phyloP scores from a whole-genome alignment of 805 yeast species.

The Cyberlindnera veronae region DNA sequence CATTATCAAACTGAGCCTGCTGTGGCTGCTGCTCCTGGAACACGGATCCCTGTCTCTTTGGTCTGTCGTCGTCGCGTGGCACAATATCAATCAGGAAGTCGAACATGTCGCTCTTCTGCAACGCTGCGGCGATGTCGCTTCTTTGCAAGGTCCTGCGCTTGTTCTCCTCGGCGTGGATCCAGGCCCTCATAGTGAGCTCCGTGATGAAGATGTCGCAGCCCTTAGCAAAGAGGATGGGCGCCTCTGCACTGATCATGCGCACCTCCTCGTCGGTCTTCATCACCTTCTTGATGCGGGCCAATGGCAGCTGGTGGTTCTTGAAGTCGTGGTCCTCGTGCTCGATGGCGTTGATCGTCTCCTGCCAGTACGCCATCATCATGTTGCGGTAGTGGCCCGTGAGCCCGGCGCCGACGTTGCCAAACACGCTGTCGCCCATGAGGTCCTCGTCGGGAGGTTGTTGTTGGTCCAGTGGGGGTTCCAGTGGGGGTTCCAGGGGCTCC shows the following conservation, averaged over 20 bases:
- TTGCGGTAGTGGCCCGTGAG: constrained; percentile 76
- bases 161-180: constrained; percentile 98
- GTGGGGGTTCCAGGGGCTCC: constrained; percentile 15
- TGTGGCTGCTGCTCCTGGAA: neutral
- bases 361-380: constrained; percentile 96
- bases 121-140: constrained; percentile 91
- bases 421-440: constrained; percentile 55
- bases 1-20: neutral
- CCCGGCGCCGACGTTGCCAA: constrained; percentile 91
- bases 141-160: constrained; percentile 92
- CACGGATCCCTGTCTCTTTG: constrained; percentile 15
- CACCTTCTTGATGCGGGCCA: constrained; percentile 94
- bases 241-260: constrained; percentile 96
- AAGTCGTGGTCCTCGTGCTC: constrained; percentile 87
- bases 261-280: constrained; percentile 98
- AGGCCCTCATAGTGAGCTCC: constrained; percentile 96
- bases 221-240: constrained; percentile 94
- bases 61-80: constrained; percentile 72
- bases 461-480: constrained; percentile 4
- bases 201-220: constrained; percentile 98
- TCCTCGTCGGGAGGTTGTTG: constrained; percentile 27
- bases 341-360: constrained; percentile 85
- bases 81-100: constrained; percentile 95
- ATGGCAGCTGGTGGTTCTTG: constrained; percentile 89
- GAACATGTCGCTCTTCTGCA: constrained; percentile 94